Percentiles rank a stretch among this genome's conserved stretches.
Conservation (phyloP, 306 rosid species). For the Argentina anserina region DNA sequence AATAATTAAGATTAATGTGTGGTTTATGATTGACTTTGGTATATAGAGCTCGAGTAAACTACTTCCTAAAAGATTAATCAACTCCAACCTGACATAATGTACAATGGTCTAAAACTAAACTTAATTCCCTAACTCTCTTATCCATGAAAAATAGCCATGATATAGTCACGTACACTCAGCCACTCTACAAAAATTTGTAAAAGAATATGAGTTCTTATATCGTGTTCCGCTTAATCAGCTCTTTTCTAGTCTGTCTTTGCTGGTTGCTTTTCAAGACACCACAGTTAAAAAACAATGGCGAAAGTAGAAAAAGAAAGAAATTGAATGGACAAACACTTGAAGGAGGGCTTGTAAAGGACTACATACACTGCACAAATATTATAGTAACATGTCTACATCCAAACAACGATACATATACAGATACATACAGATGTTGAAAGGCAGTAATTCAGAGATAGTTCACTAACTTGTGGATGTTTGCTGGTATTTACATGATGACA, state of each 20-base stretch:
- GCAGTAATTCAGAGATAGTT: not conserved
- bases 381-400: not conserved
- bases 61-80: not conserved
- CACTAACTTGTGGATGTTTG: not conserved
- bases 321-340: not conserved
- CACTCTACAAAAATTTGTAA: not conserved
- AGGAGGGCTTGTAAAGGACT: not conserved
- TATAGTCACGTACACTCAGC: not conserved
- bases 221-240: not conserved
- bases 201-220: not conserved
- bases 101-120: not conserved
- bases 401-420: not conserved
- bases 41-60: not conserved
- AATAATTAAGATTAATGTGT: not conserved
- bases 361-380: not conserved
- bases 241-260: not conserved
- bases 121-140: not conserved
- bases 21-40: not conserved
- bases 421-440: not conserved
- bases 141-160: not conserved
- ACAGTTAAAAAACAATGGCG: not conserved
- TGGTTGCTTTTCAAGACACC: not conserved
- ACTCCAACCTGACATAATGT: not conserved
- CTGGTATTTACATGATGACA: not conserved
- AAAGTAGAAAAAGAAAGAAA: not conserved